Base-by-base conservation (phyloP, 2,329 filamentous ascomycete genomes). In the Pseudonectria foliicola region DNA sequence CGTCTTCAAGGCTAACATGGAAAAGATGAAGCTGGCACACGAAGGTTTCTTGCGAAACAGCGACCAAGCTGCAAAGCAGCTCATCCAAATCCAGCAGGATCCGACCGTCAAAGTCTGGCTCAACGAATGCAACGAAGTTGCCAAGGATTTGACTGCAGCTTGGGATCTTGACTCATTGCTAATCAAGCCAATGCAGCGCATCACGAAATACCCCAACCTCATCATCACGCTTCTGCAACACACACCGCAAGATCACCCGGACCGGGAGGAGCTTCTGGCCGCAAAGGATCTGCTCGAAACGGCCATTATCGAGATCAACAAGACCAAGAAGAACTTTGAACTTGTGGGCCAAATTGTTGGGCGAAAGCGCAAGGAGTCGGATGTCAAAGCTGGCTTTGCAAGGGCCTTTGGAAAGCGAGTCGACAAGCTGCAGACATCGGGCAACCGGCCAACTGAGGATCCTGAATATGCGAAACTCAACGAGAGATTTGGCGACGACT, bases 151-250 rank as follows among this genome's bases (percentile, higher is more conserved):
- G 44, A 98, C 92, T 0, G 79, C 81, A 16, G 90, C 92, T 1
- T 98, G 92, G 92, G 85, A 94, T 59, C 63, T 98, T 41, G 89
- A 95, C 59, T 94, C 92, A 1, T 70, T 98, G n/a, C 74, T 98
- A 13, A 90, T 98, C 55, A 98, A 98, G 61, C 92, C 92, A 2
- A 89, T 94, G 59, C 92, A 98, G 62, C 79, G 92, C 31, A 82
- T 96, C 43, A 81, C 90, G 24, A 95, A 95, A 54, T 98, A 96
- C 54, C 88, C 88, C 4, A 80, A 95, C 29, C 69, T 98, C 27
- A 76, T 98, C 29, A 77, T 80, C 24, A 80, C 88, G 37, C 68
- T 98, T 10, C 68, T 93, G 15, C 80, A 88, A 43, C 75, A 82
- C 37, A 96, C 90, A 0, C 82, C 85, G 0, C 62, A 72, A 8